phyloP scores from a whole-genome alignment of 495 filamentous ascomycete species.

The Haplographium delicatum region DNA sequence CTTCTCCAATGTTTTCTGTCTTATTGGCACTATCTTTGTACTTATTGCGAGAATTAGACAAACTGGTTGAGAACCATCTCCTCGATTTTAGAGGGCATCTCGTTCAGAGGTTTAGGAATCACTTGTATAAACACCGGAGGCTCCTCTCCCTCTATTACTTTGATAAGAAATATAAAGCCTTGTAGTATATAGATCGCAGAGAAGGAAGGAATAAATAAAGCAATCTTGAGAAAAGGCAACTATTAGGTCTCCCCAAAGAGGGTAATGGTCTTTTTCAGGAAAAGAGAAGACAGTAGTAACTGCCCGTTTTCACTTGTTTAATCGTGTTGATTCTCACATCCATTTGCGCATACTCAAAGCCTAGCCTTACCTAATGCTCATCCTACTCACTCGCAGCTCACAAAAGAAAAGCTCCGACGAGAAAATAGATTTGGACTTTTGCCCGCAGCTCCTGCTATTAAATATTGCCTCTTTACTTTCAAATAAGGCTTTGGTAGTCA shows the following conservation, averaged over 20 bases:
- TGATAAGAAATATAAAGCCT: neutral
- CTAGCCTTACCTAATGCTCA: too few species aligned
- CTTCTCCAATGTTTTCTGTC: constrained; percentile 1
- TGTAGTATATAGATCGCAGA: neutral
- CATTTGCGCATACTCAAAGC: too few species aligned
- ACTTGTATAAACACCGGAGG: neutral
- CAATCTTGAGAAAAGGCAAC: neutral
- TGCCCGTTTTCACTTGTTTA: too few species aligned
- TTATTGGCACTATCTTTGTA: neutral
- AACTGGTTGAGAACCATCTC: neutral
- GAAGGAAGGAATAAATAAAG: neutral
- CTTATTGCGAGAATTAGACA: neutral
- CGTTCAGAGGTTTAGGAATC: neutral
- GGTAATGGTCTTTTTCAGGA: too few species aligned
- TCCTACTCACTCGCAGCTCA: too few species aligned
- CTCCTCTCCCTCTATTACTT: neutral
- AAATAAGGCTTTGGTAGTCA: too few species aligned
- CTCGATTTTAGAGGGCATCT: neutral
- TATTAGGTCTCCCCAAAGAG: neutral
- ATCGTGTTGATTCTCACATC: too few species aligned
- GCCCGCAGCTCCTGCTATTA: too few species aligned
- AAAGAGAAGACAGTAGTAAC: too few species aligned
- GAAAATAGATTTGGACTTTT: too few species aligned
- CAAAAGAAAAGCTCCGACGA: too few species aligned
- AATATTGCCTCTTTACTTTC: too few species aligned